These are phyloP conservation scores for Diaporthe amygdali DNA, from an alignment of 2,329 filamentous ascomycete genomes.

Conservation along the genomic window DNA sequence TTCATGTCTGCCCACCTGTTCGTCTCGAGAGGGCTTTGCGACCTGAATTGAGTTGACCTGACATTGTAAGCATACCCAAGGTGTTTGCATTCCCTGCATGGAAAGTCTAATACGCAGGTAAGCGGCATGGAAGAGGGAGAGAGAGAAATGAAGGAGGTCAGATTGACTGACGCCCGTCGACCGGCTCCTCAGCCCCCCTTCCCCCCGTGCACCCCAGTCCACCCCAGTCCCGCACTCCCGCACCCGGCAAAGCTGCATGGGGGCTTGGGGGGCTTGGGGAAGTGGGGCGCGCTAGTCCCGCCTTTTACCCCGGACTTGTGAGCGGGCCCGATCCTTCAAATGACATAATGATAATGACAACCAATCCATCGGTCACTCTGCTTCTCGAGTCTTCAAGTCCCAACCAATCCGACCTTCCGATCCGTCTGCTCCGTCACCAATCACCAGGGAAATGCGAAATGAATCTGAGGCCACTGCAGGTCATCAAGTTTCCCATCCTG, in stretches of 20 bases:
- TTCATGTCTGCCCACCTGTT: neutral
- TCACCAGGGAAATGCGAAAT: no score
- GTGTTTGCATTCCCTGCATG: no score
- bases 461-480: no score
- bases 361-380: neutral
- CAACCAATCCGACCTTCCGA: conserved; percentile 3
- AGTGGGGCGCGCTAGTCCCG: neutral
- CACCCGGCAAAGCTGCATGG: neutral
- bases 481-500: no score
- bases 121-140: neutral
- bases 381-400: neutral
- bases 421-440: neutral
- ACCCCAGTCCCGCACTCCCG: neutral
- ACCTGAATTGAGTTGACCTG: neutral
- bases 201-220: no score
- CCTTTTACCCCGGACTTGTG: conserved; percentile 1
- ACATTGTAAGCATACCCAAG: neutral
- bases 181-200: neutral
- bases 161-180: neutral
- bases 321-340: neutral
- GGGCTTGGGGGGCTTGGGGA: no score
- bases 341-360: conserved; percentile 8
- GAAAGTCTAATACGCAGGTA: neutral
- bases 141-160: neutral
- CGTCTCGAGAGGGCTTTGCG: neutral